Evolutionary conservation across 257 asterid species (phyloP), one percentile per base, ranked within the genome.

Genomic region (Marsdenia floribunda): DNA sequence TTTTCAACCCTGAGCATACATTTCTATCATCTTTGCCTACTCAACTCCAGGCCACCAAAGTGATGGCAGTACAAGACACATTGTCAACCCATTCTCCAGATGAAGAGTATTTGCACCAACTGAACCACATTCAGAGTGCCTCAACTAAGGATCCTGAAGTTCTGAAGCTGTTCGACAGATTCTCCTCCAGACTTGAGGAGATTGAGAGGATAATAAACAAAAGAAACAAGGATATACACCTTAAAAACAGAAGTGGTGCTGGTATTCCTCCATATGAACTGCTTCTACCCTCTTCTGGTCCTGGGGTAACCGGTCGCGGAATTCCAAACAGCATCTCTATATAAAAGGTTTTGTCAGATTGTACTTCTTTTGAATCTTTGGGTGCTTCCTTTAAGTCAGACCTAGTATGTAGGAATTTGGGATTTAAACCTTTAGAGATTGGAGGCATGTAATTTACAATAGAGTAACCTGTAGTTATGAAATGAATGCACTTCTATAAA

Each of bases 51-150:
- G 98, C 97, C 18, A 93, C 98, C 7, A 93, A 93, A 78, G 91
- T 93, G 53, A 91, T 93, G 98, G 98, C 98, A 24, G 97, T 93
- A 11, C 98, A 93, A 64, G 98, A 93, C 70, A 89, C 95, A 10
- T 83, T 91, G 61, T 93, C 98, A 2, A 93, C 96, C 46, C 97
- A 93, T 83, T 91, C 98, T 37, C 85, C 92, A 8, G 96, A 92
- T 50, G 97, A 92, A 77, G 97, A 92, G 85, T 93, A 91, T 83
- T 9, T 93, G 67, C 71, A 80, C 75, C 95, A 93, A 88, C 53
- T 91, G 87, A 86, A 89, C 70, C 80, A 83, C 44, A 79, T 93
- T 80, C 98, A 93, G 6, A 84, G 86, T 18, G 78, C 71, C 47
- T 83, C 89, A 3, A 66, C 81, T 46, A 88, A 83, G 46, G 96